Conservation (phyloP, 2,329 filamentous ascomycete species). For the Didymellaceae sp. region DNA sequence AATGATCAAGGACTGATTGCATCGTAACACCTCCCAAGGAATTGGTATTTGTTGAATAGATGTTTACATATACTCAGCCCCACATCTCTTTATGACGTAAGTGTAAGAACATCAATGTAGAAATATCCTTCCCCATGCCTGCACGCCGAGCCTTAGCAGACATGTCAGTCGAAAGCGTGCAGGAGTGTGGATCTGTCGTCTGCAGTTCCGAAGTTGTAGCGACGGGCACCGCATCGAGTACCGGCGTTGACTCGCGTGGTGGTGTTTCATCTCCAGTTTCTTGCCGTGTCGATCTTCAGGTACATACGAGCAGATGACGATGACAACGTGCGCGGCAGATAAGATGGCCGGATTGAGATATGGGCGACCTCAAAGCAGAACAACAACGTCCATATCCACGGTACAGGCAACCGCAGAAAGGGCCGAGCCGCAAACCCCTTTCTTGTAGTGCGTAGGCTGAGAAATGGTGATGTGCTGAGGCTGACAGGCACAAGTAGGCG, state of each 20-base stretch:
- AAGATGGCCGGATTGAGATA: background rate
- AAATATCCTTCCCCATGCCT: no score
- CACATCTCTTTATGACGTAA: no score
- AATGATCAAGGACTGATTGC: no score
- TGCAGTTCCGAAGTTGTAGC: background rate
- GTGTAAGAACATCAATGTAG: no score
- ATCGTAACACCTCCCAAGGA: no score
- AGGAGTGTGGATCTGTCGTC: conserved; percentile 2
- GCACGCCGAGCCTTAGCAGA: conserved; percentile 3
- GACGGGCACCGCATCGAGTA: background rate
- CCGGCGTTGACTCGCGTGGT: conserved; percentile 10
- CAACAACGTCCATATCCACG: background rate
- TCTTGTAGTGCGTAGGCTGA: background rate
- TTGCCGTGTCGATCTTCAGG: conserved; percentile 10
- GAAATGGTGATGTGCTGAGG: conserved; percentile 14
- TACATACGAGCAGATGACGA: conserved; percentile 8
- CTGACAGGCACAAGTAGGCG: conserved; percentile 16
- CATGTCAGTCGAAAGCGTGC: conserved; percentile 7
- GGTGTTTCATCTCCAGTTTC: conserved; percentile 11
- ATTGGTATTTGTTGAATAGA: no score
- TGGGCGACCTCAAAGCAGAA: background rate
- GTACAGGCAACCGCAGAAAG: conserved; percentile 5
- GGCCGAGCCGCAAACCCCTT: conserved; percentile 16
- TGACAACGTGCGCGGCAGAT: background rate
- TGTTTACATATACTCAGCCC: no score